Evolutionary conservation across 2,329 filamentous ascomycete genomes (phyloP).

Genomic region (Epichloe sibirici): DNA sequence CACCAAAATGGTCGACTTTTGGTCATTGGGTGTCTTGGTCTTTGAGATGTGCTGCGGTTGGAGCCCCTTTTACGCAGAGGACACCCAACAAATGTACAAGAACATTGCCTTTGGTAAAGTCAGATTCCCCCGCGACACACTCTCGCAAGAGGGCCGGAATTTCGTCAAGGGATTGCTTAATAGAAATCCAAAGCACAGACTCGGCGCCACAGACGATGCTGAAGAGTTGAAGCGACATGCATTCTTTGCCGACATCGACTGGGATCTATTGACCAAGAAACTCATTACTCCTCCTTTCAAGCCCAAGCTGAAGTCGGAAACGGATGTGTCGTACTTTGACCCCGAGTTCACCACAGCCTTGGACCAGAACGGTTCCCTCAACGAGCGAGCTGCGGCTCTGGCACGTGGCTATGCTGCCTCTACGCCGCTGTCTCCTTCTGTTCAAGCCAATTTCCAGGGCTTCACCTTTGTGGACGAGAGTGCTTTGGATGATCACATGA

Average conservation of each 20-base stretch:
- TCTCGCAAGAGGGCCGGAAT: conserved; percentile 89
- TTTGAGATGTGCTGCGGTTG: conserved; percentile 99
- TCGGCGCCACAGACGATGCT: conserved; percentile 83
- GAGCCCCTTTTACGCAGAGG: conserved; percentile 98
- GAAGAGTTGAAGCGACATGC: conserved; percentile 88
- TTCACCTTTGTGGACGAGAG: conserved; percentile 99
- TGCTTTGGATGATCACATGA: conserved; percentile 78
- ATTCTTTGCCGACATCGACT: conserved; percentile 92
- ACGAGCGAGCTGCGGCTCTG: conserved; percentile 77
- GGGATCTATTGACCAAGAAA: conserved; percentile 79
- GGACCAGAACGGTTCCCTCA: conserved; percentile 75
- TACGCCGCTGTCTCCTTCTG: conserved; percentile 84
- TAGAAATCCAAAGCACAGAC: conserved; percentile 87
- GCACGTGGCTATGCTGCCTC: conserved; percentile 78
- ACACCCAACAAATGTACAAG: conserved; percentile 99
- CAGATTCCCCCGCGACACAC: conserved; percentile 83
- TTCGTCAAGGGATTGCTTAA: conserved; percentile 97
- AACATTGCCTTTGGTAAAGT: conserved; percentile 99
- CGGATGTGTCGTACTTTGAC: conserved; percentile 96
- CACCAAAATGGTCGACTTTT: conserved; percentile 99
- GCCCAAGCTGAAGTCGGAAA: conserved; percentile 89
- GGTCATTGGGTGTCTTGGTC: conserved; percentile 92
- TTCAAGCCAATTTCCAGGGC: conserved; percentile 96
- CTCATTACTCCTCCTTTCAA: conserved; percentile 94
- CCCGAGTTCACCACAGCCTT: conserved; percentile 95